phyloP scores from a whole-genome alignment of 2,329 filamentous ascomycete genomes.

The Aureobasidium musti region DNA sequence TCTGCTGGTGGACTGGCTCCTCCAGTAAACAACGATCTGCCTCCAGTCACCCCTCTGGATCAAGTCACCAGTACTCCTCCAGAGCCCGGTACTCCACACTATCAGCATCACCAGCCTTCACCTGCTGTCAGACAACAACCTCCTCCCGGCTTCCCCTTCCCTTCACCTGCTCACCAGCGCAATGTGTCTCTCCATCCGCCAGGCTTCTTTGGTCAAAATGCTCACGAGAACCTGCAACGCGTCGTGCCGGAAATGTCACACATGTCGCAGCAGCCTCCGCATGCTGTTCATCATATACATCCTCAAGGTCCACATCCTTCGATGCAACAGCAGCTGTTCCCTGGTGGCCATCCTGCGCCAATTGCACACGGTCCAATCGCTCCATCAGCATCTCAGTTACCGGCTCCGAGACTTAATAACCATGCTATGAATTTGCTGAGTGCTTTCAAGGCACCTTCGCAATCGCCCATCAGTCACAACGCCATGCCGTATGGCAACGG shows the following conservation, averaged over 20 bases:
- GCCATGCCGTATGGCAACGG: neutral
- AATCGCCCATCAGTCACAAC: constrained; percentile 11
- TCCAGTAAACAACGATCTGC: constrained; percentile 32
- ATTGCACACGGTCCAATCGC: constrained; percentile 48
- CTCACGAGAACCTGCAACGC: constrained; percentile 16
- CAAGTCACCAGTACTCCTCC: constrained; percentile 54
- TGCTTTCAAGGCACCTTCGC: constrained; percentile 53
- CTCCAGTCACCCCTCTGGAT: constrained; percentile 53
- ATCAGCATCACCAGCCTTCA: constrained; percentile 49
- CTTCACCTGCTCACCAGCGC: constrained; percentile 40
- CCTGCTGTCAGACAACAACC: constrained; percentile 52
- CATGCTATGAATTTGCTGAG: constrained; percentile 61
- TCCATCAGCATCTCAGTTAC: constrained; percentile 60
- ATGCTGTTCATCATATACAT: constrained; percentile 26
- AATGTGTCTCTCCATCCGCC: constrained; percentile 42
- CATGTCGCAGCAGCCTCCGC: constrained; percentile 25
- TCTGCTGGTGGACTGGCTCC: constrained; percentile 36
- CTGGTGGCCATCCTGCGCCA: constrained; percentile 33
- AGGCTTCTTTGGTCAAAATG: constrained; percentile 31
- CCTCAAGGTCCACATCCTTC: constrained; percentile 24
- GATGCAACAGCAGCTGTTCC: constrained; percentile 34
- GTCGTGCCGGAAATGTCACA: constrained; percentile 21
- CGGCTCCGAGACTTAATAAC: constrained; percentile 59
- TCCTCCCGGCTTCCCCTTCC: constrained; percentile 53
- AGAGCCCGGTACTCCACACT: constrained; percentile 60